These are phyloP conservation scores for Phellinidium pouzarii DNA, from an alignment of 1,284 basidiomycete species.

Conservation along the genomic window DNA sequence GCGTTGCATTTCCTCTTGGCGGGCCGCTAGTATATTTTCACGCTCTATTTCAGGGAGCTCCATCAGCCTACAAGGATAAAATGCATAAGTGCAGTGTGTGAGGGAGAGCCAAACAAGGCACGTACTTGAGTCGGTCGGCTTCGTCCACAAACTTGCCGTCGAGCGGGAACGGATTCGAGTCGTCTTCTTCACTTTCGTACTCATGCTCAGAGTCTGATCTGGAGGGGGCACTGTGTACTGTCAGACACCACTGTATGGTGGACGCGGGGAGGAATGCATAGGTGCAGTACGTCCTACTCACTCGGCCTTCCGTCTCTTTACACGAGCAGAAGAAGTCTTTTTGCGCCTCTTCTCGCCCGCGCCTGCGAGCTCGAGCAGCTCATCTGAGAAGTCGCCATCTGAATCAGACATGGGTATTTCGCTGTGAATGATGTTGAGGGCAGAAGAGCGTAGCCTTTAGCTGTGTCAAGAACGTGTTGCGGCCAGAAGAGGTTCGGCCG, in stretches of 20 bases:
- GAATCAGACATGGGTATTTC: constrained; percentile 56
- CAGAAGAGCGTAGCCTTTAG: no score
- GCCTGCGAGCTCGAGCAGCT: constrained; percentile 61
- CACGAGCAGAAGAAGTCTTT: constrained; percentile 26
- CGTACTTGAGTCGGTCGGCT: constrained; percentile 73
- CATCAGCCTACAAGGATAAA: constrained; percentile 49
- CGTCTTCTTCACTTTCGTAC: constrained; percentile 54
- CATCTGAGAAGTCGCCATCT: constrained; percentile 61
- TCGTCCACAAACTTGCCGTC: constrained; percentile 88
- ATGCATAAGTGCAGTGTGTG: constrained; percentile 7
- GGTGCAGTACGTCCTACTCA: constrained; percentile 26
- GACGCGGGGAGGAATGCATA: constrained; percentile 11
- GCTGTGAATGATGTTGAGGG: neutral
- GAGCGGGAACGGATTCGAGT: constrained; percentile 75
- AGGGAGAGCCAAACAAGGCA: constrained; percentile 15
- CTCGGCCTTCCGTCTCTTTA: constrained; percentile 44
- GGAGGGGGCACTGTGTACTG: constrained; percentile 22
- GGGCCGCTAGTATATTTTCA: constrained; percentile 75
- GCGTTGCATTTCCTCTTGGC: constrained; percentile 77
- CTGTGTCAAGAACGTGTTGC: neutral
- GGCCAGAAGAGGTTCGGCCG: neutral
- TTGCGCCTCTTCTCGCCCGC: constrained; percentile 48
- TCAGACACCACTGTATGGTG: constrained; percentile 30
- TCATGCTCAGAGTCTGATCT: constrained; percentile 43
- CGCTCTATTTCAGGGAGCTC: constrained; percentile 82